Conservation (phyloP, 768 basidiomycete genomes). For the Agrocybe praecox region DNA sequence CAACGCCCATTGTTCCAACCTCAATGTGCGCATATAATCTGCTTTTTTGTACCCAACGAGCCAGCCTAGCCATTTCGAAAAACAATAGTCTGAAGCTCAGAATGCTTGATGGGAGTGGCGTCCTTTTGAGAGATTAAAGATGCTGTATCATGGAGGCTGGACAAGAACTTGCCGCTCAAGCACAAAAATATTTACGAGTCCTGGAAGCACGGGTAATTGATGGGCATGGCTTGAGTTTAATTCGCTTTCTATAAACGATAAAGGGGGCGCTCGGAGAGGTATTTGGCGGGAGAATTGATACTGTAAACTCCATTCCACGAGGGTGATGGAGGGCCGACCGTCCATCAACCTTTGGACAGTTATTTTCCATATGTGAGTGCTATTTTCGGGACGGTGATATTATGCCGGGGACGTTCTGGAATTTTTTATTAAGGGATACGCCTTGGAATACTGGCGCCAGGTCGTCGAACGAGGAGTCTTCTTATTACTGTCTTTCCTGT, state of each 20-base stretch:
- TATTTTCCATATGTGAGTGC: not conserved
- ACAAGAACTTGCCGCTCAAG: not conserved
- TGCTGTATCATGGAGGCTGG: not conserved
- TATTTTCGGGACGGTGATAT: not conserved
- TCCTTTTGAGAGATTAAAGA: too few species aligned
- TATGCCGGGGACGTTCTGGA: not conserved
- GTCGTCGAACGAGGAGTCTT: not conserved
- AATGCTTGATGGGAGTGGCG: too few species aligned
- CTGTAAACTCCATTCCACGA: not conserved
- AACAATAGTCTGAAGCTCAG: too few species aligned
- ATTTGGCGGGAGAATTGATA: not conserved
- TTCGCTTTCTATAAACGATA: not conserved
- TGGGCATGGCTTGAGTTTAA: not conserved
- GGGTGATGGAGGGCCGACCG: not conserved
- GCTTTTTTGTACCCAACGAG: too few species aligned
- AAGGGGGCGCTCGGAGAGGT: not conserved
- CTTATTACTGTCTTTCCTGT: conserved; percentile 1
- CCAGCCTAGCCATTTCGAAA: too few species aligned
- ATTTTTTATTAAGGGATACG: not conserved
- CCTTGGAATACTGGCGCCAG: too few species aligned
- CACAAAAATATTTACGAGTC: not conserved
- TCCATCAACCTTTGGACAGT: not conserved
- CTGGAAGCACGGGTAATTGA: not conserved
- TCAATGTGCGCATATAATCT: not conserved
- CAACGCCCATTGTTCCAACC: not conserved